Conservation (phyloP, 441 rosid species). For the Erodium trifolium region DNA sequence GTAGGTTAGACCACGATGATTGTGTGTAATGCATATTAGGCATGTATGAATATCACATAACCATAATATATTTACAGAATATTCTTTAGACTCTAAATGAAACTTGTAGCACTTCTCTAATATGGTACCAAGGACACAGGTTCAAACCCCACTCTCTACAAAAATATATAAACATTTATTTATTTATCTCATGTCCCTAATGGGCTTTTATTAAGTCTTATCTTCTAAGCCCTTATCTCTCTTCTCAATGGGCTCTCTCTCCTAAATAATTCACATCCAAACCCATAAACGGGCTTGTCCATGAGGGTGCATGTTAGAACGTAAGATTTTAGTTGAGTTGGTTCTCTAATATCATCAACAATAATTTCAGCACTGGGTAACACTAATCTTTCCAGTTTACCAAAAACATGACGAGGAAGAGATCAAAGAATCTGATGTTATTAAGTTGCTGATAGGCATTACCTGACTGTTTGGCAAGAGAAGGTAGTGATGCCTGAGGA, state of each 20-base stretch:
- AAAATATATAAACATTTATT: no score
- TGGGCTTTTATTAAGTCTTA: no score
- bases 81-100: conserved; percentile 2
- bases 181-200: no score
- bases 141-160: no score
- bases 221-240: no score
- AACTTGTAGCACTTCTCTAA: neutral
- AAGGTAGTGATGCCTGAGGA: conserved; percentile 37
- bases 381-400: conserved; percentile 5
- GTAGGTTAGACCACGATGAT: no score
- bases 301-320: no score
- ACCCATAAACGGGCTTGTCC: no score
- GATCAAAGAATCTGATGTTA: neutral
- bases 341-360: no score
- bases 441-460: neutral
- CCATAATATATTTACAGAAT: neutral
- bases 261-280: neutral
- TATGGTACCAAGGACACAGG: no score
- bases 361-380: neutral
- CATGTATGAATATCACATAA: neutral
- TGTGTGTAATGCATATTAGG: neutral
- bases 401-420: neutral
- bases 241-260: no score
- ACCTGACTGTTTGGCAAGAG: conserved; percentile 75
- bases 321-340: no score